These are phyloP conservation scores for Kentomonas sorsogonicus DNA, from an alignment of 208 protist genomes.

Conservation along the genomic window DNA sequence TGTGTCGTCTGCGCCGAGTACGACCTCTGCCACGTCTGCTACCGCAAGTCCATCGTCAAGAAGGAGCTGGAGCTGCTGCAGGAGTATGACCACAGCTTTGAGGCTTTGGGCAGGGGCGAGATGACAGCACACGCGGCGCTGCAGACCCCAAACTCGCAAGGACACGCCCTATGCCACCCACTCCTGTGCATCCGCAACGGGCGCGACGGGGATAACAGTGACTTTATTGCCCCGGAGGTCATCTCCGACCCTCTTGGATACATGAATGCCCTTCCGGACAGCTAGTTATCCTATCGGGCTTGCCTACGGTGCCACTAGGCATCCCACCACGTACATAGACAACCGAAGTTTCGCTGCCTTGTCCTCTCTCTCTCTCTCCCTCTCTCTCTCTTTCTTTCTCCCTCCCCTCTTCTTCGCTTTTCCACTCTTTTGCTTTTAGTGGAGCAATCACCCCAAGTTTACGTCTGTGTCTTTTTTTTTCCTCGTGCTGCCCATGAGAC, in stretches of 20 bases:
- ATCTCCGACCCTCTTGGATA: slow-evolving; percentile 7
- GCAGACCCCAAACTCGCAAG: background rate
- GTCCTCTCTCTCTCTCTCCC: background rate
- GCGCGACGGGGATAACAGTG: slow-evolving; percentile 22
- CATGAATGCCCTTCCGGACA: background rate
- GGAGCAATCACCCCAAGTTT: background rate
- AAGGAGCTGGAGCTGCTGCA: slow-evolving; percentile 5
- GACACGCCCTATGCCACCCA: slow-evolving; percentile 33
- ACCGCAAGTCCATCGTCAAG: slow-evolving; percentile 6
- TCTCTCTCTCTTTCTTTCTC: slow-evolving; percentile 2
- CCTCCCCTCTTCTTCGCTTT: too few species aligned
- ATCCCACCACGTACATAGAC: slow-evolving; percentile 3
- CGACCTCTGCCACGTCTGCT: slow-evolving; percentile 66
- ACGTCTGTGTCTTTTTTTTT: slow-evolving; percentile 6
- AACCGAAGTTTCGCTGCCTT: background rate
- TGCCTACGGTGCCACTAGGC: too few species aligned
- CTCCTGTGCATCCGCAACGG: slow-evolving; percentile 43
- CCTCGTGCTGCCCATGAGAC: background rate
- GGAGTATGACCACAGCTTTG: background rate
- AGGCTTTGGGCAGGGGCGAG: too few species aligned
- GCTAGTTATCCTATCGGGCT: too few species aligned
- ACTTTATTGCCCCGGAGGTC: slow-evolving; percentile 19
- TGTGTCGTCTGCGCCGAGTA: slow-evolving; percentile 76
- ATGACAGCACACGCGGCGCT: background rate
- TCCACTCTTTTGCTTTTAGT: too few species aligned